These are phyloP conservation scores for Purpureocillium lavendulum DNA, from an alignment of 2,329 filamentous ascomycete genomes.

Conservation along the genomic window DNA sequence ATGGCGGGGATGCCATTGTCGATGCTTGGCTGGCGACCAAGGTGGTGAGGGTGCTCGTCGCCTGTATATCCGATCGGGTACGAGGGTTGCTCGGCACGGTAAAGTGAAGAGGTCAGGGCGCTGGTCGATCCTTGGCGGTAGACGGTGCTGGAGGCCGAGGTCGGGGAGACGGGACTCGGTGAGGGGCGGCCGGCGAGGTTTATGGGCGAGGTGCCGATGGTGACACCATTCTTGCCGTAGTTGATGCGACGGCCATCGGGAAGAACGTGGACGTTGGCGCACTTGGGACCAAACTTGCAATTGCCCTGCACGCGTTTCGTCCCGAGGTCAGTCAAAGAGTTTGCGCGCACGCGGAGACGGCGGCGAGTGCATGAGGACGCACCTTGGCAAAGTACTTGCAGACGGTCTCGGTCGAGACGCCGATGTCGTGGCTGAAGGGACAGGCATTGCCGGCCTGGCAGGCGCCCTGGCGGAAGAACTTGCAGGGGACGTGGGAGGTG, in stretches of 20 bases:
- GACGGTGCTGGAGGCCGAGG: slow-evolving; percentile 17
- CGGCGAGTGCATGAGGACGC: slow-evolving; percentile 17
- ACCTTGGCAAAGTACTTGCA: slow-evolving; percentile 99
- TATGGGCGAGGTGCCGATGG: slow-evolving; percentile 47
- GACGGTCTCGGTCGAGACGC: slow-evolving; percentile 74
- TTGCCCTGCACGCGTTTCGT: slow-evolving; percentile 58
- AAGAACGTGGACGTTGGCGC: slow-evolving; percentile 90
- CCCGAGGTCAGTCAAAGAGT: slow-evolving; percentile 1
- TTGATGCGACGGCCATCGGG: slow-evolving; percentile 91
- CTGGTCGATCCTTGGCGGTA: slow-evolving; percentile 54
- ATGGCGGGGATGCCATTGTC: slow-evolving; percentile 50
- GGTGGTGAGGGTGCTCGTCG: slow-evolving; percentile 31
- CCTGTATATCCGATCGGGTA: slow-evolving; percentile 29
- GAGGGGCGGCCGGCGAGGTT: slow-evolving; percentile 60
- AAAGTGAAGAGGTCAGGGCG: slow-evolving; percentile 55
- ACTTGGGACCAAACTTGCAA: slow-evolving; percentile 98
- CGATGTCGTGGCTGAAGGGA: slow-evolving; percentile 91
- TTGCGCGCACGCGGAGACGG: not conserved
- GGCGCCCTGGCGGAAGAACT: slow-evolving; percentile 94
- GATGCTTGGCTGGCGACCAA: slow-evolving; percentile 41
- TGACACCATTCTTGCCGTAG: slow-evolving; percentile 62
- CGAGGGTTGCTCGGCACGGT: slow-evolving; percentile 31
- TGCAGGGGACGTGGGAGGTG: slow-evolving; percentile 96
- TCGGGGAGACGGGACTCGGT: slow-evolving; percentile 33
- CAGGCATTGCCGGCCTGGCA: slow-evolving; percentile 95